Percentiles rank a stretch among this genome's conserved stretches.
Evolutionary conservation across 2,329 filamentous ascomycete genomes (phyloP).

Genomic region (Pseudocercospora eumusae): DNA sequence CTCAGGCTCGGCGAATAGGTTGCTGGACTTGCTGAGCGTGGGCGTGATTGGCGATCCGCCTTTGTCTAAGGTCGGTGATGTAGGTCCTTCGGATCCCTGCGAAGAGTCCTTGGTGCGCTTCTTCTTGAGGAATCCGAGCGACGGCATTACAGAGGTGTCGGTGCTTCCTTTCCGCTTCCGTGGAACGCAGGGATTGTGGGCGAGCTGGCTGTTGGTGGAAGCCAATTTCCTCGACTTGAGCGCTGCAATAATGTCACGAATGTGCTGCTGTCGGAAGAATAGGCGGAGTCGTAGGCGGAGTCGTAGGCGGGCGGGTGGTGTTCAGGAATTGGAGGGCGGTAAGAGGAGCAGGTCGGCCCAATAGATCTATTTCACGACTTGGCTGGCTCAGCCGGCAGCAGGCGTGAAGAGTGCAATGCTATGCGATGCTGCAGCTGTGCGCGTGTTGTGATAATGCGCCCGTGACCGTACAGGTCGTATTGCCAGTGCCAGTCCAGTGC

Average conservation of each 20-base stretch:
- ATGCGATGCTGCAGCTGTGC: background rate
- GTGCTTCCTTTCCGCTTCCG: slow-evolving; percentile 29
- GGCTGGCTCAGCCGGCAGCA: slow-evolving; percentile 3
- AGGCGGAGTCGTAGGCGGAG: background rate
- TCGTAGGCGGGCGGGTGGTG: background rate
- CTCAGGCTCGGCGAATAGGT: slow-evolving; percentile 35
- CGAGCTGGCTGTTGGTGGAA: slow-evolving; percentile 15
- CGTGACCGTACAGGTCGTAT: background rate
- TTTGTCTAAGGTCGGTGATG: slow-evolving; percentile 57
- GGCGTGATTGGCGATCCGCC: slow-evolving; percentile 46
- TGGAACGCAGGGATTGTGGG: slow-evolving; percentile 28
- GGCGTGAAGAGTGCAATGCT: slow-evolving; percentile 11
- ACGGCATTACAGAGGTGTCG: slow-evolving; percentile 68
- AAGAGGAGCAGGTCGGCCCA: slow-evolving; percentile 9
- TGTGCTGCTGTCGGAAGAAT: background rate
- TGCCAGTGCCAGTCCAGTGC: too few species aligned
- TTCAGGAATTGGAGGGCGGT: background rate
- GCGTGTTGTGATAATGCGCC: slow-evolving; percentile 5
- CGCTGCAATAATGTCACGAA: background rate
- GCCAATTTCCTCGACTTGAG: slow-evolving; percentile 27
- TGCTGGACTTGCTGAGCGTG: slow-evolving; percentile 48
- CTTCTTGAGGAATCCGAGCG: slow-evolving; percentile 95
- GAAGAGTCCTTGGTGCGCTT: slow-evolving; percentile 90
- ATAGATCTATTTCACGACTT: too few species aligned
- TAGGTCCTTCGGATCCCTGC: slow-evolving; percentile 59